These are phyloP conservation scores for Ascochyta fabae DNA, from an alignment of 2,329 filamentous ascomycete genomes.

Conservation along the genomic window DNA sequence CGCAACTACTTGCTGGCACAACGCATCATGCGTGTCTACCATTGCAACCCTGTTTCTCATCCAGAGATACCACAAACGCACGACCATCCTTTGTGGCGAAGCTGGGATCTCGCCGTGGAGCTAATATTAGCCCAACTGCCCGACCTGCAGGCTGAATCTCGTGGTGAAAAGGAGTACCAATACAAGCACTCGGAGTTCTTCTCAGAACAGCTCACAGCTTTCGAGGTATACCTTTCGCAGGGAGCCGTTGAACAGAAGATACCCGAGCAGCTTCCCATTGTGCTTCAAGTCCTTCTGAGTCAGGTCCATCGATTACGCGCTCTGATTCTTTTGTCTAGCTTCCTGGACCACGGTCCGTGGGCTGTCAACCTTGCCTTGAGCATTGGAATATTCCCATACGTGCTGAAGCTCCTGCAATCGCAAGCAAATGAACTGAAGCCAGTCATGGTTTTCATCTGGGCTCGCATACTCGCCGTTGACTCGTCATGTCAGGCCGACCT, in stretches of 20 bases:
- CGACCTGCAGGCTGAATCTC: conserved; percentile 76
- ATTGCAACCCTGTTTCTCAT: conserved; percentile 91
- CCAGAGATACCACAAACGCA: conserved; percentile 93
- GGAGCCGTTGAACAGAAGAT: conserved; percentile 85
- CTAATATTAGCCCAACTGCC: conserved; percentile 91
- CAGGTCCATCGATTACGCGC: conserved; percentile 93
- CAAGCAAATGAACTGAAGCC: conserved; percentile 94
- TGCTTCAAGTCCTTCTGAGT: conserved; percentile 92
- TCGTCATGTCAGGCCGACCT: conserved; percentile 91
- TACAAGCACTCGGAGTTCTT: conserved; percentile 97
- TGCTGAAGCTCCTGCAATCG: conserved; percentile 95
- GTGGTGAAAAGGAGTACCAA: conserved; percentile 79
- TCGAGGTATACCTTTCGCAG: conserved; percentile 90
- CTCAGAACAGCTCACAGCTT: conserved; percentile 94
- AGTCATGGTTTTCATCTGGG: conserved; percentile 99
- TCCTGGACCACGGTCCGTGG: conserved; percentile 95
- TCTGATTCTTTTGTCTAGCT: conserved; percentile 88
- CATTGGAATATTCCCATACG: conserved; percentile 98
- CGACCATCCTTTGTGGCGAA: conserved; percentile 93
- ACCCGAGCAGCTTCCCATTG: conserved; percentile 93
- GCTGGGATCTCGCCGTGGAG: conserved; percentile 96
- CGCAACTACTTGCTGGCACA: conserved; percentile 95
- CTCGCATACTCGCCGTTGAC: conserved; percentile 91
- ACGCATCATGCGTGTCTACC: conserved; percentile 93
- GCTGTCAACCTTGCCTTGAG: conserved; percentile 97